These are phyloP conservation scores for Saprolegnia diclina DNA, from an alignment of 352 stramenopile species.

Conservation along the genomic window DNA sequence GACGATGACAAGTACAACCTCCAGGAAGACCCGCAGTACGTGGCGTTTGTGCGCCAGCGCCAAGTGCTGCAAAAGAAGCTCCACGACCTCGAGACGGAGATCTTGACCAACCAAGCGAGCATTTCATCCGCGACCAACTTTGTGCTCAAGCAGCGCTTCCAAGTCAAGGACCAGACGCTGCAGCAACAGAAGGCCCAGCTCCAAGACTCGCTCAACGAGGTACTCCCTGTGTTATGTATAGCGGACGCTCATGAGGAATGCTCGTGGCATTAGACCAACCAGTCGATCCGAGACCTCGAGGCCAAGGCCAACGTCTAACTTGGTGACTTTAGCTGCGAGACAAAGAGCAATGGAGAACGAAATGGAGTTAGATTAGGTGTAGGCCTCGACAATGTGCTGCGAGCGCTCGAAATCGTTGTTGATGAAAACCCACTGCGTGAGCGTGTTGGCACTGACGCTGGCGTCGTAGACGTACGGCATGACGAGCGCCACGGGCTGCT, in stretches of 20 bases:
- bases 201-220: slow-evolving; percentile 1
- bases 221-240: too few species aligned
- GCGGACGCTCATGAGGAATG: too few species aligned
- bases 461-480: slow-evolving; percentile 21
- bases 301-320: too few species aligned
- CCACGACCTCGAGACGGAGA: slow-evolving; percentile 34
- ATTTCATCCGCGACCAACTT: slow-evolving; percentile 3
- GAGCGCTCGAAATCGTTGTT: slow-evolving; percentile 20
- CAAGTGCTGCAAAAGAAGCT: slow-evolving; percentile 65
- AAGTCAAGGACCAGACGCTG: background rate
- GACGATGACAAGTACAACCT: slow-evolving; percentile 73
- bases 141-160: slow-evolving; percentile 5
- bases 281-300: background rate
- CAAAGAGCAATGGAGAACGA: background rate
- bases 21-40: slow-evolving; percentile 70
- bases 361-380: background rate
- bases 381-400: slow-evolving; percentile 2
- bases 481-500: background rate
- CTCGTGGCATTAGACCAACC: background rate
- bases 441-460: background rate
- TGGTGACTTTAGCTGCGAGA: too few species aligned
- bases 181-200: slow-evolving; percentile 10
- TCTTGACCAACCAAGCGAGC: background rate
- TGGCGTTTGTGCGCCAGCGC: slow-evolving; percentile 51
- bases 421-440: slow-evolving; percentile 21